Evolutionary conservation across 768 basidiomycete genomes (phyloP).

Genomic region (Lentinula lateritia): DNA sequence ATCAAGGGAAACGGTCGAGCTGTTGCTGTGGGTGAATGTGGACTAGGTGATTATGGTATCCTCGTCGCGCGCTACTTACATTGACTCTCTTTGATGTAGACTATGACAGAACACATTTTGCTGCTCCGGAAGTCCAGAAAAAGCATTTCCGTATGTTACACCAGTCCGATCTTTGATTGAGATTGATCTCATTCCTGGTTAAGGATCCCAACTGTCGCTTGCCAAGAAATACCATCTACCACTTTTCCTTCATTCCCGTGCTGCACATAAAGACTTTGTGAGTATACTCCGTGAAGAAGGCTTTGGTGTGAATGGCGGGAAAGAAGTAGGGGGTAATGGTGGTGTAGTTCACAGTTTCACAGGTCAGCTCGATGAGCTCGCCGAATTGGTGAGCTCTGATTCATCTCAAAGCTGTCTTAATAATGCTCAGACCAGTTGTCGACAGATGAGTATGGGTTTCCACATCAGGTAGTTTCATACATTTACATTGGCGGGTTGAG

Average conservation of each 20-base stretch:
- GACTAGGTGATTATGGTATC: slow-evolving; percentile 45
- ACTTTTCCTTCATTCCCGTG: slow-evolving; percentile 75
- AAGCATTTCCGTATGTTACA: slow-evolving; percentile 52
- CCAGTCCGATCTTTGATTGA: background rate
- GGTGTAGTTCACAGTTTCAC: slow-evolving; percentile 87
- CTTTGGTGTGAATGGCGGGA: slow-evolving; percentile 52
- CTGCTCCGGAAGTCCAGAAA: slow-evolving; percentile 53
- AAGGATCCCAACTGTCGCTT: slow-evolving; percentile 53
- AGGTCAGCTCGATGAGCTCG: slow-evolving; percentile 54
- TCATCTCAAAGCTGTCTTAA: background rate
- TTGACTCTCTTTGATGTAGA: slow-evolving; percentile 35
- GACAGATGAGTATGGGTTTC: slow-evolving; percentile 71
- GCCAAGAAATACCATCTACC: slow-evolving; percentile 72
- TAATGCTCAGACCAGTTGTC: background rate
- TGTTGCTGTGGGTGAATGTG: slow-evolving; percentile 77
- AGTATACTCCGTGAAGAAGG: slow-evolving; percentile 60
- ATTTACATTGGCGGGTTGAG: background rate
- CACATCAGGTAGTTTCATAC: slow-evolving; percentile 42
- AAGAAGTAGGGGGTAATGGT: slow-evolving; percentile 49
- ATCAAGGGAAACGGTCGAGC: slow-evolving; percentile 50
- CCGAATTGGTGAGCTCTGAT: slow-evolving; percentile 53
- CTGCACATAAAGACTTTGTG: slow-evolving; percentile 70
- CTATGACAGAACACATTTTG: slow-evolving; percentile 71
- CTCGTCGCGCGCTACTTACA: background rate
- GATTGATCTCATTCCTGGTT: background rate